Evolutionary conservation across 2,329 filamentous ascomycete genomes (phyloP).

Genomic region (Malbranchea zuffiana): DNA sequence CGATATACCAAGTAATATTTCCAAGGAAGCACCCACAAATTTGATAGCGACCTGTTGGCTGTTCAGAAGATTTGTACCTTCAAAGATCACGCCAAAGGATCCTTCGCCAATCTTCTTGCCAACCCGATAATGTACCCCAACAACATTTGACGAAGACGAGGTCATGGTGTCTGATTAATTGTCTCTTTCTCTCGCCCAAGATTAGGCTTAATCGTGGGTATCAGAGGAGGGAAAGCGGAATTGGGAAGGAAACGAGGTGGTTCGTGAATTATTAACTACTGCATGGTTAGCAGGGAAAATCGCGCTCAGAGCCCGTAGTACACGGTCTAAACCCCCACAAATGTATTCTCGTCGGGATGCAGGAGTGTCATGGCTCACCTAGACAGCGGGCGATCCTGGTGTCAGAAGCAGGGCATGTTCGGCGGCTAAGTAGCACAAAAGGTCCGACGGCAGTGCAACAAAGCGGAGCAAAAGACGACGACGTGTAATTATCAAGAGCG

Average conservation of each 20-base stretch:
- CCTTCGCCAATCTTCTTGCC: constrained; percentile 99
- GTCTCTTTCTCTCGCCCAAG: neutral
- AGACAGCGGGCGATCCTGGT: neutral
- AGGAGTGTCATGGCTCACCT: neutral
- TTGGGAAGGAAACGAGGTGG: neutral
- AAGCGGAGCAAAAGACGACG: neutral
- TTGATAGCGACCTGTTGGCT: constrained; percentile 99
- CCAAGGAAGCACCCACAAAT: constrained; percentile 58
- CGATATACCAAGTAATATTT: neutral
- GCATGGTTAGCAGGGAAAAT: too few species aligned
- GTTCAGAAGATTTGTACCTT: constrained; percentile 96
- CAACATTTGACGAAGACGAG: constrained; percentile 87
- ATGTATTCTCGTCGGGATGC: neutral
- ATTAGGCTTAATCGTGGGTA: neutral
- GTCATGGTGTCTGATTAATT: constrained; percentile 48
- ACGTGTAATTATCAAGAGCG: neutral
- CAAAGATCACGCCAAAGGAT: constrained; percentile 96
- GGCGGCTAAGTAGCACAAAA: constrained; percentile 1
- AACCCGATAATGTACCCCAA: constrained; percentile 96
- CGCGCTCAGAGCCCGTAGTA: too few species aligned
- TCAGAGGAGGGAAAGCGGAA: neutral
- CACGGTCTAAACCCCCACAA: neutral
- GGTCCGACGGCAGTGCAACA: constrained; percentile 2
- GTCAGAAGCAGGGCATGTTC: constrained; percentile 2
- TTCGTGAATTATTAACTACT: too few species aligned